These are phyloP conservation scores for Apostasia ramifera DNA, from an alignment of 106 monocot genomes.

Conservation along the genomic window DNA sequence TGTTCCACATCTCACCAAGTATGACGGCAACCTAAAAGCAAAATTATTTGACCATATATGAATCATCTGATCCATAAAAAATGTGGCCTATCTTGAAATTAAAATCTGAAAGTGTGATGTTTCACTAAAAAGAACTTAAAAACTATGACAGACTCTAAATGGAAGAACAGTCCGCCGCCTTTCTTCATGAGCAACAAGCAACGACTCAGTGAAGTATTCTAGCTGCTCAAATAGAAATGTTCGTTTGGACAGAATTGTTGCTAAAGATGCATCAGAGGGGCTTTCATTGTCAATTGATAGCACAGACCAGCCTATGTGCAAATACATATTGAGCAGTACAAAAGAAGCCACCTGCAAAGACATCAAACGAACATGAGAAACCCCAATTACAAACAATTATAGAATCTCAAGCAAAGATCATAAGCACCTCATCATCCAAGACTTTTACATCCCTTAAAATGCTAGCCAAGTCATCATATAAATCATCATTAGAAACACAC, in stretches of 20 bases:
- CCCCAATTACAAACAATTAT: not conserved
- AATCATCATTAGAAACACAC: slow-evolving; percentile 47
- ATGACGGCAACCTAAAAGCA: slow-evolving; percentile 23
- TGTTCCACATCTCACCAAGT: slow-evolving; percentile 82
- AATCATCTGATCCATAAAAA: not conserved
- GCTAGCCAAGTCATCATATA: slow-evolving; percentile 71
- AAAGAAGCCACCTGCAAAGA: slow-evolving; percentile 71
- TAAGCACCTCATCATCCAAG: slow-evolving; percentile 66
- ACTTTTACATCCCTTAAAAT: slow-evolving; percentile 54
- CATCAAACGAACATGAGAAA: not conserved
- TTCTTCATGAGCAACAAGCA: slow-evolving; percentile 42
- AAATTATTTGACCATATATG: not conserved
- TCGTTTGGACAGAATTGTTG: slow-evolving; percentile 44
- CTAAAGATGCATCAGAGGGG: slow-evolving; percentile 56
- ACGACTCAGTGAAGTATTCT: slow-evolving; percentile 33
- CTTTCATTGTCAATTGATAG: slow-evolving; percentile 64
- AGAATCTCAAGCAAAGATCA: not conserved
- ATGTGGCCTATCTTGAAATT: not conserved
- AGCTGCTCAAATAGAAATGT: slow-evolving; percentile 56
- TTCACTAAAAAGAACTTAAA: not conserved
- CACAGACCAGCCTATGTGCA: slow-evolving; percentile 83
- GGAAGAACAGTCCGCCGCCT: slow-evolving; percentile 51
- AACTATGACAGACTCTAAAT: slow-evolving; percentile 47
- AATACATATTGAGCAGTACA: slow-evolving; percentile 92
- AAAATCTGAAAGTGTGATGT: not conserved